Conservation (phyloP, 106 monocot species). For the Platanthera zijinensis region DNA sequence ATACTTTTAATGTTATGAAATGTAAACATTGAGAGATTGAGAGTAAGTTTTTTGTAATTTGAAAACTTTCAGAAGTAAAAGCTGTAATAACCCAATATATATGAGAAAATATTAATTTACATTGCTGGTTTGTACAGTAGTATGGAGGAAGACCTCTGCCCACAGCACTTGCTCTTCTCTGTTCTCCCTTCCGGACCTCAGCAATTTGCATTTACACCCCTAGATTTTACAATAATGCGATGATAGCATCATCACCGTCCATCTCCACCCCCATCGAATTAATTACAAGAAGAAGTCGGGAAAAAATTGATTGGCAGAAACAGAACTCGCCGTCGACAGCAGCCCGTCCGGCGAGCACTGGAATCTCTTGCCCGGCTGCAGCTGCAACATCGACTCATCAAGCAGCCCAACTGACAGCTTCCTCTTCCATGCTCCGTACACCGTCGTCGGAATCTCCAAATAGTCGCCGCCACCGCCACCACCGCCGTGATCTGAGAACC, state of each 20-base stretch:
- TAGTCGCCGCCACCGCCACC: neutral
- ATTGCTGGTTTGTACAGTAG: neutral
- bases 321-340: neutral
- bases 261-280: neutral
- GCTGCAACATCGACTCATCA: conserved; percentile 5
- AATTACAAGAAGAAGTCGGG: conserved; percentile 4
- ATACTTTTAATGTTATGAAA: too few relatives aligned
- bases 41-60: too few relatives aligned
- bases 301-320: neutral
- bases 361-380: conserved; percentile 2
- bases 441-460: neutral
- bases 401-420: neutral
- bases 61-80: too few relatives aligned
- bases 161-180: too few relatives aligned
- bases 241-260: neutral
- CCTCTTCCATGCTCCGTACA: neutral
- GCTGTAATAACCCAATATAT: too few relatives aligned
- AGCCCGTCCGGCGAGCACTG: neutral
- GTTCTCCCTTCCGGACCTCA: too few relatives aligned
- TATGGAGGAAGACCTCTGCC: neutral
- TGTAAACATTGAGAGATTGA: too few relatives aligned
- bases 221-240: neutral
- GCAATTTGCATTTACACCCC: neutral
- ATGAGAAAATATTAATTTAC: too few relatives aligned
- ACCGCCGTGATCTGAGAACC: neutral